A percentile compares a stretch with the other conserved stretches of the same genome.
phyloP scores from a whole-genome alignment of 2,329 filamentous ascomycete species.

The Colletotrichum nymphaeae region DNA sequence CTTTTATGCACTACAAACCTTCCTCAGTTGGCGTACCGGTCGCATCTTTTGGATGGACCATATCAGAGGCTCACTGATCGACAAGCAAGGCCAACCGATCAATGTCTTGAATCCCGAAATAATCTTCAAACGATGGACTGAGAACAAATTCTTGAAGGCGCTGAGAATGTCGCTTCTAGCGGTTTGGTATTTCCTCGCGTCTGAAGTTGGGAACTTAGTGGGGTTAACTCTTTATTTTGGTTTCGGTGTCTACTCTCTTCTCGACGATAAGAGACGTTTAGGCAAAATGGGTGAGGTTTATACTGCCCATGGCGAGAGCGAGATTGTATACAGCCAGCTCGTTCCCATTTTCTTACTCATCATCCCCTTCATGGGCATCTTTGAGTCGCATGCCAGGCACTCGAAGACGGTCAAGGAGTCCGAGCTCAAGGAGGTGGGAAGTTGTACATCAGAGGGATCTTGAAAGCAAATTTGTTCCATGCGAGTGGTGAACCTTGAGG shows the following conservation, averaged over 20 bases:
- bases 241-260: constrained; percentile 2
- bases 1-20: neutral
- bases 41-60: constrained; percentile 17
- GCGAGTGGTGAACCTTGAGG: neutral
- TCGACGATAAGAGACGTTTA: constrained; percentile 7
- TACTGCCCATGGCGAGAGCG: constrained; percentile 21
- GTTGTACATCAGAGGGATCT: constrained; percentile 6
- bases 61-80: neutral
- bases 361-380: constrained; percentile 33
- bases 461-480: neutral
- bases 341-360: constrained; percentile 37
- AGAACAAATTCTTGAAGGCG: neutral
- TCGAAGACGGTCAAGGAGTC: neutral
- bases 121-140: neutral
- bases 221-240: neutral
- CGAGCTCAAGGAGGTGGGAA: constrained; percentile 1
- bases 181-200: constrained; percentile 25
- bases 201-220: constrained; percentile 14
- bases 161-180: neutral
- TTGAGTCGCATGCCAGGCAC: constrained; percentile 30
- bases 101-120: neutral
- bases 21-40: constrained; percentile 18
- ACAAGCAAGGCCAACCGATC: constrained; percentile 9
- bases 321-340: constrained; percentile 36
- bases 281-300: no score